Base-by-base conservation (phyloP, 1,284 basidiomycete genomes). In the Pascua sp. region DNA sequence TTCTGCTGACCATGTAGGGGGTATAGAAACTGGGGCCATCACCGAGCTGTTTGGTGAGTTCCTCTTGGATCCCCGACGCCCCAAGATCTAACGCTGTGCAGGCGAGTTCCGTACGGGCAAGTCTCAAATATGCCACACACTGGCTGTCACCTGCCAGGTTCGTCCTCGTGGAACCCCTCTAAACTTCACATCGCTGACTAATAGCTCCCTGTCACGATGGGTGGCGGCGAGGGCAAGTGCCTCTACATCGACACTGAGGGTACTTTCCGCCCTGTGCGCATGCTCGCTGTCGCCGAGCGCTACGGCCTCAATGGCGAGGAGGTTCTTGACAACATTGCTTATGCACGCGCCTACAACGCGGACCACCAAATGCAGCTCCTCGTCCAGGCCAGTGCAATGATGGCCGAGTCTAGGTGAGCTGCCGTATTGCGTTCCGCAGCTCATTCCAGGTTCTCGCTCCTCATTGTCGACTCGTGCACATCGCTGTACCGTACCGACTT, bases 221-320 rank as follows among this genome's bases (percentile, higher is more conserved):
- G 96, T 32, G 96, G 96, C 37, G 96, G 96, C 8, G 96, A 98
- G 77, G 96, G 96, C 49, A 99, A 99, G 79, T 98, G 95, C 71
- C 81, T 98, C 48, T 99, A 95, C 78, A 98, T 99, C 78, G 96
- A 99, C 76, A 98, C 96, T 0, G 95, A 99, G 73, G 94, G 94
- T 11, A 98, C 96, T 4, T 99, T 99, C 82, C 91, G 96, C 65
- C 96, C 96, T 15, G 89, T 91, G 41, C 90, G 96, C 59, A 81
- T 98, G 54, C 82, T 98, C 37, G 90, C 95, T 0, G 92, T 96
- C 5, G 95, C 96, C 1, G 95, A 98, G 79, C 83, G 96, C 51
- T 94, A 89, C 71, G 96, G 96, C 8, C 81, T 99, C 66, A 94
- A 94, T 65, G 94, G 94, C 42, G 92, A 98, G 75, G 95, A 98